Evolutionary conservation across 805 yeast genomes (phyloP), one percentile per base, ranked within the genome.

Genomic region (Spathaspora passalidarum): DNA sequence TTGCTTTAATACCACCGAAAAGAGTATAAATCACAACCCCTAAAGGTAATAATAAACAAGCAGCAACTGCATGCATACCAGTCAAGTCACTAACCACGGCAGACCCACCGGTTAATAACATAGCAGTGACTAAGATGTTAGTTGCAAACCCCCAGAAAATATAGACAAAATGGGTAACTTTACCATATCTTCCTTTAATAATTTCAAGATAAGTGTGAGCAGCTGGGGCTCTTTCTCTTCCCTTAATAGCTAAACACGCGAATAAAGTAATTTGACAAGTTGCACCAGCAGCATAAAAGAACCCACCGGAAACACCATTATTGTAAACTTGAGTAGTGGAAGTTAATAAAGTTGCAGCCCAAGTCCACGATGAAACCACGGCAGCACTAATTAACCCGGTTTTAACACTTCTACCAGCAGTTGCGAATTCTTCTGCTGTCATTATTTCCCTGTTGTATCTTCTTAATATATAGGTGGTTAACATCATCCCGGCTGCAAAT

Each of bases 181-280:
- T 68, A 16, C 97, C 97, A 59, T 88, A 91, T 50, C 98, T 75
- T 0, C 81, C 84, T 55, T 78, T 81, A 53, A 91, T 79, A 45
- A 90, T 86, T 67, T 91, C 98, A 54, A 89, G 73, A 64, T 86
- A 91, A 1, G 97, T 89, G 68, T 91, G 97, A 2, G 95, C 95
- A 41, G 82, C 84, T 3, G 97, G 97, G 11, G 97, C 96, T 53
- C 83, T 80, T 60, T 84, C 85, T 65, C 91, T 91, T 29, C 90
- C 87, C 62, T 87, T 90, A 52, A 91, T 88, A 10, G 96, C 97
- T 48, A 89, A 65, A 38, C 89, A 83, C 1, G 96, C 88, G 65
- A 91, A 91, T 44, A 89, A 72, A 18, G 89, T 83, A 54, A 91
- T 86, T 63, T 91, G 97, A 46, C 87, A 88, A 44, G 88, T 79